Conservation (phyloP, 2,329 filamentous ascomycete species). For the Ciborinia camelliae region DNA sequence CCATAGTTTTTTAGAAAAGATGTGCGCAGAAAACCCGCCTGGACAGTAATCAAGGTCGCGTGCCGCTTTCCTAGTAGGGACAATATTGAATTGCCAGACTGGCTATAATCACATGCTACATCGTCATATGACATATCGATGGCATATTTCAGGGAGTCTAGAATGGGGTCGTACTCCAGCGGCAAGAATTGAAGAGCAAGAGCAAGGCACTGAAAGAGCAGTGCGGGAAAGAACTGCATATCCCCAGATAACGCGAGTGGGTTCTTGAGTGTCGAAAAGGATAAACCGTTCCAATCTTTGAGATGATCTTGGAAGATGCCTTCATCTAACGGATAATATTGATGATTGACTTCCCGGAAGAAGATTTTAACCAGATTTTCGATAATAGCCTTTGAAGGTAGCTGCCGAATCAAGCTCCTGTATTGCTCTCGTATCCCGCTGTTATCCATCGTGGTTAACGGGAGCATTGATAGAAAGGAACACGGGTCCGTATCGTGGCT, state of each 20-base stretch:
- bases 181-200: conserved; percentile 53
- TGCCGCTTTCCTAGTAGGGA: conserved; percentile 55
- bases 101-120: conserved; percentile 58
- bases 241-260: conserved; percentile 50
- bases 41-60: conserved; percentile 53
- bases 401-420: conserved; percentile 55
- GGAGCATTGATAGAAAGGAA: conserved; percentile 22
- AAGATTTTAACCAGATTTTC: conserved; percentile 53
- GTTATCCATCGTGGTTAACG: conserved; percentile 33
- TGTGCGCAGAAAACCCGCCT: conserved; percentile 54
- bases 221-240: conserved; percentile 54
- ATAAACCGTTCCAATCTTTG: conserved; percentile 51
- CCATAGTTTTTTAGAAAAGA: conserved; percentile 56
- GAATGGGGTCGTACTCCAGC: conserved; percentile 45
- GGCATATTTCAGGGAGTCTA: conserved; percentile 56
- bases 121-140: conserved; percentile 58
- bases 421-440: conserved; percentile 53
- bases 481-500: conserved; percentile 37
- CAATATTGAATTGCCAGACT: conserved; percentile 52
- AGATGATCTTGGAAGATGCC: conserved; percentile 50
- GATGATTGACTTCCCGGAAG: conserved; percentile 55
- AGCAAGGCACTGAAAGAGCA: conserved; percentile 59
- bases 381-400: conserved; percentile 53
- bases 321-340: conserved; percentile 55
- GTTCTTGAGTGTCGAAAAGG: conserved; percentile 49